These are phyloP conservation scores for Thermothelomyces thermophilus DNA, from an alignment of 2,329 filamentous ascomycete genomes.

Conservation along the genomic window DNA sequence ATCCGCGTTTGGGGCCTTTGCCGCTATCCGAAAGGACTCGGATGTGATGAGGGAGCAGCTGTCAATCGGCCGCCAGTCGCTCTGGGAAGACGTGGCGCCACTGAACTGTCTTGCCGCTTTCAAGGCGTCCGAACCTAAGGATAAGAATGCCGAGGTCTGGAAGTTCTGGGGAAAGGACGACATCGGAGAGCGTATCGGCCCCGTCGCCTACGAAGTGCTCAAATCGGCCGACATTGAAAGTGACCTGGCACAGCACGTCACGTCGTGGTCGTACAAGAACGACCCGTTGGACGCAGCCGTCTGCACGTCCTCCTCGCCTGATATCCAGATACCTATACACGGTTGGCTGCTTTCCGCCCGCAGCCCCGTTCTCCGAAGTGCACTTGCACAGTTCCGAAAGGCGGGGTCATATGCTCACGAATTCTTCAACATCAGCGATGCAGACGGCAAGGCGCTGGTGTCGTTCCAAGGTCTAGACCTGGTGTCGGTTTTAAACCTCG, in stretches of 20 bases:
- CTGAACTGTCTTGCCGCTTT: slow-evolving; percentile 64
- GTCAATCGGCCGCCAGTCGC: slow-evolving; percentile 53
- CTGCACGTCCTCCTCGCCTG: slow-evolving; percentile 55
- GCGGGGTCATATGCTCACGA: slow-evolving; percentile 52
- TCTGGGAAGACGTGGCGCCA: slow-evolving; percentile 68
- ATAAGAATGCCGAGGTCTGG: slow-evolving; percentile 35
- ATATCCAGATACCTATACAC: slow-evolving; percentile 71
- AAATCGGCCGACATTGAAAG: slow-evolving; percentile 59
- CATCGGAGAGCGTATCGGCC: slow-evolving; percentile 48
- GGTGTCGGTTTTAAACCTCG: slow-evolving; percentile 70
- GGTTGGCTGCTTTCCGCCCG: slow-evolving; percentile 72
- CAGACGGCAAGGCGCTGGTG: slow-evolving; percentile 48
- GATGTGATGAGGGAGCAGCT: slow-evolving; percentile 71
- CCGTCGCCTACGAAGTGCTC: slow-evolving; percentile 47
- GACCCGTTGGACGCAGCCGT: slow-evolving; percentile 40
- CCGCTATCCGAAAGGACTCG: slow-evolving; percentile 77
- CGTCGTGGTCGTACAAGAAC: slow-evolving; percentile 33
- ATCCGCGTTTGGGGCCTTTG: slow-evolving; percentile 84
- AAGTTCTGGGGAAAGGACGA: slow-evolving; percentile 36
- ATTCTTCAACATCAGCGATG: slow-evolving; percentile 49
- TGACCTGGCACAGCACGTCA: slow-evolving; percentile 50
- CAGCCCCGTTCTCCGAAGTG: slow-evolving; percentile 60
- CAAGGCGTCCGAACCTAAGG: slow-evolving; percentile 34
- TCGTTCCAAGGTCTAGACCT: slow-evolving; percentile 66
- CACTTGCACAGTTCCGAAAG: slow-evolving; percentile 51